phyloP scores from a whole-genome alignment of 495 filamentous ascomycete genomes.

The Geoglossum glabrum region DNA sequence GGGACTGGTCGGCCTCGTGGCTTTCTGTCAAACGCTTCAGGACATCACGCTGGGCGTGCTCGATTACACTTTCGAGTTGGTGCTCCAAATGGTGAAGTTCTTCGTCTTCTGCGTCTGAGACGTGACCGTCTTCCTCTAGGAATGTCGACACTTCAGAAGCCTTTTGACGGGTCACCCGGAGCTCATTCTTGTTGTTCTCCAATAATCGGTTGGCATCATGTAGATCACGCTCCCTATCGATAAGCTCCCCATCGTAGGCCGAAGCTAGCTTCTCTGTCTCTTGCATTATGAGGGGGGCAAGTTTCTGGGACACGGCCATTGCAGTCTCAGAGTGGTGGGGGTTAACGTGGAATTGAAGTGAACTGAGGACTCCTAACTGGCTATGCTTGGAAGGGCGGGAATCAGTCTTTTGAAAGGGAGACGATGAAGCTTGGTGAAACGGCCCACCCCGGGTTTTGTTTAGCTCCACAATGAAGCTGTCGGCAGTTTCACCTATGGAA shows the following conservation, averaged over 20 bases:
- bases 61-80: neutral
- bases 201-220: slow-evolving; percentile 16
- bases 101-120: slow-evolving; percentile 14
- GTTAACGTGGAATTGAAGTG: neutral
- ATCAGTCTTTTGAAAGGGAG: slow-evolving; percentile 8
- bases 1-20: neutral
- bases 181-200: slow-evolving; percentile 16
- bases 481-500: slow-evolving; percentile 53
- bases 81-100: slow-evolving; percentile 5
- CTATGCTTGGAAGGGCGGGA: slow-evolving; percentile 7
- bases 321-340: slow-evolving; percentile 18
- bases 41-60: neutral
- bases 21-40: neutral
- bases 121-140: slow-evolving; percentile 9
- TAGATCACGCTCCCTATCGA: slow-evolving; percentile 19
- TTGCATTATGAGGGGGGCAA: slow-evolving; percentile 18
- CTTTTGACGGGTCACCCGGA: slow-evolving; percentile 6
- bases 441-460: neutral
- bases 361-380: slow-evolving; percentile 6
- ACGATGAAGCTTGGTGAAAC: slow-evolving; percentile 4
- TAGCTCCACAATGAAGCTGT: slow-evolving; percentile 37
- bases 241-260: slow-evolving; percentile 18
- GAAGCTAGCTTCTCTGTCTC: slow-evolving; percentile 18
- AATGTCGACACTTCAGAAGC: slow-evolving; percentile 11
- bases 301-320: slow-evolving; percentile 18